Percentiles rank a stretch among this genome's conserved stretches.
These are phyloP conservation scores for Nicotiana otophora DNA, from an alignment of 257 asterid genomes.

Conservation along the genomic window DNA sequence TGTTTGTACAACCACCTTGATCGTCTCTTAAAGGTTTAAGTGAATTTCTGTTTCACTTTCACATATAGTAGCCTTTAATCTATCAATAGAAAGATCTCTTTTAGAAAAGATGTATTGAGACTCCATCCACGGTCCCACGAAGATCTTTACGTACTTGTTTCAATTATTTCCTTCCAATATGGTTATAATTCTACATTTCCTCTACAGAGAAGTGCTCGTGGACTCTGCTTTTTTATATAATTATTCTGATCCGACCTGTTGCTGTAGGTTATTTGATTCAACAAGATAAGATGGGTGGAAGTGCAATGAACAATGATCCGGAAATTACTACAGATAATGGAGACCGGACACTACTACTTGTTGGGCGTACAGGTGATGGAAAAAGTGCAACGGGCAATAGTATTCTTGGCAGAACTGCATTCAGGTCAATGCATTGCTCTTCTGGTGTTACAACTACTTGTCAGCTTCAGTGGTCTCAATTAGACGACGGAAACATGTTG, in stretches of 20 bases:
- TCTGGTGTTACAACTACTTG: conserved; percentile 74
- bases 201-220: too few species aligned
- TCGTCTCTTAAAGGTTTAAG: too few species aligned
- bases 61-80: too few species aligned
- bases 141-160: too few species aligned
- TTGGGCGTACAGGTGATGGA: conserved; percentile 86
- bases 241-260: too few species aligned
- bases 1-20: too few species aligned
- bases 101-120: too few species aligned
- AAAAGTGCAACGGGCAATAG: conserved; percentile 92
- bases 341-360: conserved; percentile 56
- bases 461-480: conserved; percentile 49
- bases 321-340: conserved; percentile 38
- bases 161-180: too few species aligned
- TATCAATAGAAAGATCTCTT: too few species aligned
- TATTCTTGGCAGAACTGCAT: conserved; percentile 46
- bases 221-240: not conserved
- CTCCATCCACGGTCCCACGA: too few species aligned
- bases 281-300: conserved; percentile 48
- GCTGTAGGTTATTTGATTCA: not conserved
- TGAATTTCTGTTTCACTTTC: too few species aligned
- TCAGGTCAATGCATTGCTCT: conserved; percentile 58
- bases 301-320: conserved; percentile 52
- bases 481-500: conserved; percentile 48
- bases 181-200: too few species aligned